Evolutionary conservation across 2,329 filamentous ascomycete species (phyloP).

Genomic region (Cladosporium velox): DNA sequence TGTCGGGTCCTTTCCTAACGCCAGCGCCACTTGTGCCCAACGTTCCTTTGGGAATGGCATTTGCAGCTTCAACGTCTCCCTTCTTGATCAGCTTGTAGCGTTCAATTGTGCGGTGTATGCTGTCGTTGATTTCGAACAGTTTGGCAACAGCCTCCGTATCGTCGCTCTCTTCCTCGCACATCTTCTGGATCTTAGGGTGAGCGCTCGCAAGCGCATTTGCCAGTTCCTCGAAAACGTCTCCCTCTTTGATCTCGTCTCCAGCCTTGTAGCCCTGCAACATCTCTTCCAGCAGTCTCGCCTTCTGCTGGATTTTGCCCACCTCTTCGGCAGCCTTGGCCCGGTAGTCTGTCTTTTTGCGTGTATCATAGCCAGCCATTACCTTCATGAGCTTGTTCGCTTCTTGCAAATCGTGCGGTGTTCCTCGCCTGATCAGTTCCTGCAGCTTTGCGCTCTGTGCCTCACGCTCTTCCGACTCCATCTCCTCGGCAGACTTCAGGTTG

Average conservation of each 20-base stretch:
- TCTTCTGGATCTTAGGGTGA: constrained; percentile 98
- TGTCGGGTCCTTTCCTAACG: constrained; percentile 65
- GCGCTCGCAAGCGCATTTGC: constrained; percentile 86
- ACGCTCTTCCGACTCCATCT: constrained; percentile 96
- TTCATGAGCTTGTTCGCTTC: constrained; percentile 99
- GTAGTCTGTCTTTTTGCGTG: constrained; percentile 93
- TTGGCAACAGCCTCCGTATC: constrained; percentile 95
- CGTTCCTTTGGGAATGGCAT: constrained; percentile 80
- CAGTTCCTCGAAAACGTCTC: constrained; percentile 77
- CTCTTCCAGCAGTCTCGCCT: constrained; percentile 88
- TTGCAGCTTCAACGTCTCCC: constrained; percentile 82
- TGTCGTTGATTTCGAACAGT: constrained; percentile 95
- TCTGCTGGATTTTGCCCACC: constrained; percentile 91
- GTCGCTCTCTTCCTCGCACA: constrained; percentile 98
- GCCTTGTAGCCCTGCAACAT: constrained; percentile 81
- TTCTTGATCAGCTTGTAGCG: constrained; percentile 95
- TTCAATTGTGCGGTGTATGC: constrained; percentile 95
- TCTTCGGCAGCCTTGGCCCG: constrained; percentile 96
- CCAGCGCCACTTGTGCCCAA: constrained; percentile 66
- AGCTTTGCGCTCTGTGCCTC: constrained; percentile 97
- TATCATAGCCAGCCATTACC: constrained; percentile 97
- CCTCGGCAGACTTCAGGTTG: constrained; percentile 92
- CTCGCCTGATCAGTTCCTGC: constrained; percentile 91
- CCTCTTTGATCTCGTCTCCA: constrained; percentile 74
- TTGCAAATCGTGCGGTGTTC: constrained; percentile 88